Percentiles rank a stretch among this genome's conserved stretches.
Evolutionary conservation across 164 flowering plant genomes (phyloP).

Genomic region (Tetracentron sinense): DNA sequence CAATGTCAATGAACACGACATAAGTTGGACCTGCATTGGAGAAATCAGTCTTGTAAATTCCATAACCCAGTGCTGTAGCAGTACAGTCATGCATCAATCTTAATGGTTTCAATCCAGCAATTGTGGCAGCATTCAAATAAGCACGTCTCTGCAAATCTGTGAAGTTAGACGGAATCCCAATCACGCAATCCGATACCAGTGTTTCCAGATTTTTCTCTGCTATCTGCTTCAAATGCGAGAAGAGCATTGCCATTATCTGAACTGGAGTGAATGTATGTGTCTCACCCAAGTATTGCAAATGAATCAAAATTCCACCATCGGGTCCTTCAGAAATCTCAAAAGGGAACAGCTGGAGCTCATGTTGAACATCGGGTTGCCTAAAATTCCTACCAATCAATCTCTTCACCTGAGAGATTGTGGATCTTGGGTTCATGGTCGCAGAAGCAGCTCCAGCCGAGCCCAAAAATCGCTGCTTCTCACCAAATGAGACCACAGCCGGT

Average conservation of each 20-base stretch:
- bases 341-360: slow-evolving; percentile 59
- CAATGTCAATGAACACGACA: slow-evolving; percentile 86
- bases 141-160: slow-evolving; percentile 77
- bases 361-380: slow-evolving; percentile 52
- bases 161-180: slow-evolving; percentile 85
- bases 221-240: slow-evolving; percentile 72
- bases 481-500: slow-evolving; percentile 81
- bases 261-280: slow-evolving; percentile 60
- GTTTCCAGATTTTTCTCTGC: slow-evolving; percentile 62
- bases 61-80: slow-evolving; percentile 88
- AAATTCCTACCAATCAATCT: slow-evolving; percentile 70
- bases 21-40: slow-evolving; percentile 39
- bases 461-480: slow-evolving; percentile 88
- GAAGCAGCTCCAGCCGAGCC: slow-evolving; percentile 90
- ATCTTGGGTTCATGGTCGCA: slow-evolving; percentile 74
- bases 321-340: slow-evolving; percentile 58
- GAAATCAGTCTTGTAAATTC: slow-evolving; percentile 80
- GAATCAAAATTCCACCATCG: slow-evolving; percentile 70
- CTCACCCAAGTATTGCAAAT: slow-evolving; percentile 54
- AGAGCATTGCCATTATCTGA: slow-evolving; percentile 84
- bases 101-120: slow-evolving; percentile 79
- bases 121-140: slow-evolving; percentile 75
- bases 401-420: slow-evolving; percentile 84
- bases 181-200: slow-evolving; percentile 63
- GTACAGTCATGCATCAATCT: slow-evolving; percentile 89